Base-by-base conservation (phyloP, 2,329 filamentous ascomycete species). In the Penicillium thymicola region DNA sequence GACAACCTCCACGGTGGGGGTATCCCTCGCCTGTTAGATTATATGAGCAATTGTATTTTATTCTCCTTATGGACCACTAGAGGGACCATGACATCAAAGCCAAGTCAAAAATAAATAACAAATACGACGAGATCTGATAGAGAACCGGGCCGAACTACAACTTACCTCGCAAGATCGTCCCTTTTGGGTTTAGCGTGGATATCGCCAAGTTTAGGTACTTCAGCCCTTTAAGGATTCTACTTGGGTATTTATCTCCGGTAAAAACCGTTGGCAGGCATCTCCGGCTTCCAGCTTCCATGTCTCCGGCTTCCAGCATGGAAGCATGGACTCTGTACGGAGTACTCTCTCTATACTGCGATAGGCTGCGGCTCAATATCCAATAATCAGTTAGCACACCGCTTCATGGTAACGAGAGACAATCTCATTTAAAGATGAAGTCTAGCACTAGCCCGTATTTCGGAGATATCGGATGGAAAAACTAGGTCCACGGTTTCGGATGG, bases 101-200 rank as follows among this genome's bases (percentile, higher is more conserved):
- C 32, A 51, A 50, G 38, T 28, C 30, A 53, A 48, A 34, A 51
- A 10, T 21, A 7, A 14, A 8, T 32, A 30, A 40, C 21, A 45
- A 37, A 49, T 43, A 10, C 28, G 27, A 25, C 48, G 48, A 54
- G 36, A 58, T 57, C 53, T 57, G 28, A 60, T 59, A 54, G 57
- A 52, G 32, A 57, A 53, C 57, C 59, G 60, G 60, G 30, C 60
- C 55, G 57, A 58, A 54, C 18, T 40, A 44, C 27, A 45, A 18
- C 37, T 14, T 32, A 7, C 37, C 64, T 70, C 68, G 67, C 67
- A 70, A 70, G 62, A 34, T 49, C 47, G 58, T 57, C 67, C 59
- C 21, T 25, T 59, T 59, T 38, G n/a, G 67, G 67, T 65, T 69
- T 70, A 70, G 67, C 48, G 55, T 25, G 14, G 42, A 48, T 43